Evolutionary conservation across 2,329 filamentous ascomycete genomes (phyloP), one percentile per base, ranked within the genome.

Genomic region (Monilinia fructigena): DNA sequence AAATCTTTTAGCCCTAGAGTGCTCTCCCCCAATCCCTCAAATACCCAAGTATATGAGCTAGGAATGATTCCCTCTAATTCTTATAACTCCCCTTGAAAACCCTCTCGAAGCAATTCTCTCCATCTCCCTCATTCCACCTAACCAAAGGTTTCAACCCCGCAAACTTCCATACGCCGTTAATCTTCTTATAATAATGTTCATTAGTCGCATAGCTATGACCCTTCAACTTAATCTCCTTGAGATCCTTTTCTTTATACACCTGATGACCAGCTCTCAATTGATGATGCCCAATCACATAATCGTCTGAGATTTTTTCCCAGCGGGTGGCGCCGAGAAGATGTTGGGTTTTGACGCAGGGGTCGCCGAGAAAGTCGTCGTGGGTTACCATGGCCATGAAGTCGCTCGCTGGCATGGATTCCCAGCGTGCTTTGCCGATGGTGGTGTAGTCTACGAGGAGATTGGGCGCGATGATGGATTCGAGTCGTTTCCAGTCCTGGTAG

Each of bases 341-440:
- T 76, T 89, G 87, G 8, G 86, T 89, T 76, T 83, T 84, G 66
- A 89, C 79, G 26, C 84, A 80, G 45, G 82, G 82, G 77, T 88
- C 84, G 68, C 87, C 86, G 35, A 89, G 79, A 68, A 89, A 85
- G 2, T 80, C 76, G 26, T 79, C 77, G 73, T 82, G 80, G 35
- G 84, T 85, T 71, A 86, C 79, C 85, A 89, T 87, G 69, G 76
- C 73, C 74, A 88, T 78, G 78, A 83, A 89, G n/a, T 88, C 84
- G 3, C 83, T 81, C 0, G 85, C 83, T 1, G 83, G 79, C 85
- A 89, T 87, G 60, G 82, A 80, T 59, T 85, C 82, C 85, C 85
- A 88, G 66, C 84, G 76, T 74, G 83, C 83, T 75, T 85, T 81
- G 63, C 86, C 82, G 76, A 88, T 85, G 52, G 83, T 82, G 61